Evolutionary conservation across 768 basidiomycete species (phyloP), one percentile per base, ranked within the genome.

Genomic region (Suillus tomentosus): DNA sequence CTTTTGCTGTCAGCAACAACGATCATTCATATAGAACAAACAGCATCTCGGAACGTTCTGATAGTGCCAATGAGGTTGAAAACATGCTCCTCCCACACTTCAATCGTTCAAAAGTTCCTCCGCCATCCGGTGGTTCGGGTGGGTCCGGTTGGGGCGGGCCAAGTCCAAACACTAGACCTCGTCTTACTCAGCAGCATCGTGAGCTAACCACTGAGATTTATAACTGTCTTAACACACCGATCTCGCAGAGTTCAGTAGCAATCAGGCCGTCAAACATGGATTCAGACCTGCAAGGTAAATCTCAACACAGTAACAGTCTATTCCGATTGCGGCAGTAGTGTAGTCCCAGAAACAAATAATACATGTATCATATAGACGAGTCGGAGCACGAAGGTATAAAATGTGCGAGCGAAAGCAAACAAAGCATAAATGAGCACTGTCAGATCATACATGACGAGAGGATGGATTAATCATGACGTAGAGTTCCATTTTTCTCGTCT

Each of bases 41-140:
- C 34, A 78, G 80, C 65, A 65, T 79, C 48, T 87, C 86, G 53
- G 86, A 88, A 70, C 81, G 80, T 39, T 88, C 90, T 39, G 85
- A 86, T 61, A 91, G 89, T 71, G 82, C 84, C 1, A 84, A 86
- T 58, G 91, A 92, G 70, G 88, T 91, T n/a, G 90, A 92, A 70
- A 83, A 84, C 65, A 71, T 91, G 65, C 79, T 91, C 43, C 75
- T 82, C 53, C 70, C 73, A 63, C 68, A 68, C 64, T 50, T 60
- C 48, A 40, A 64, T 55, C 69, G 76, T 66, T 60, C 68, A 59
- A 67, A 64, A 36, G 64, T 62, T 42, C 59, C 66, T 62, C 67
- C 64, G 62, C 64, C 62, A 63, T 68, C 70, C 19, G 70, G 62
- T 39, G 67, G 67, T 53, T 68, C 77, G 57, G 72, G 73, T 27